Evolutionary conservation across 495 filamentous ascomycete genomes (phyloP), one percentile per base, ranked within the genome.

Genomic region (Friedmanniomyces endolithicus): DNA sequence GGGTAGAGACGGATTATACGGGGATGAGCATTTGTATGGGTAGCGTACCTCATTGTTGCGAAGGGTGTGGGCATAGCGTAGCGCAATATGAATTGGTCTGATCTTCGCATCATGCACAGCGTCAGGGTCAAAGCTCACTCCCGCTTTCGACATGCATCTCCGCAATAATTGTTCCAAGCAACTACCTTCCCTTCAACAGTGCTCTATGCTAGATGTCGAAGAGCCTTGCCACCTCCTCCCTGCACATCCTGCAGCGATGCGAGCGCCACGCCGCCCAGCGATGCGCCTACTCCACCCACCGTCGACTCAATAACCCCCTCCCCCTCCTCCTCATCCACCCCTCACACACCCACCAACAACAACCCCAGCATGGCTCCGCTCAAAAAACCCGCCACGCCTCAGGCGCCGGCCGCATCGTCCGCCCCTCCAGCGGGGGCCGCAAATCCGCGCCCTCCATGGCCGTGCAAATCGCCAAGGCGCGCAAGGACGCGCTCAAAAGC

Each of bases 361-460:
- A 14, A 6, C 12, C 12, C 17, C 14, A n/a, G n/a, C n/a, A n/a
- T n/a, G n/a, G n/a, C n/a, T n/a, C 37, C 17, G 2, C 37, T 14
- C 37, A 41, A 14, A 16, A 4, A 41, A 41, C 37, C 37, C 20
- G 41, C 25, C 44, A 35, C n/a, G 52, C 52, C 19, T 34, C 25
- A 8, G 2, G 31, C 8, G 51, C 45, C 46, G 54, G 54, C 46
- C 31, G 27, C 11, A 17, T 46, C 2, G n/a, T 44, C 46, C 50
- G 17, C 33, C 31, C 56, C 31, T 29, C 29, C 14, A 29, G 22
- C 34, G 33, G 37, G 1, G 4, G 17, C 31, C 14, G 23, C 20
- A 39, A 44, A 31, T 39, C 50, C 14, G 16, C 19, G 20, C 56
- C 56, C 19, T 51, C 51, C 11, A 50, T 56, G 44, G 45, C 31